phyloP scores from a whole-genome alignment of 805 yeast genomes.

The Monosporozyma siamensis region DNA sequence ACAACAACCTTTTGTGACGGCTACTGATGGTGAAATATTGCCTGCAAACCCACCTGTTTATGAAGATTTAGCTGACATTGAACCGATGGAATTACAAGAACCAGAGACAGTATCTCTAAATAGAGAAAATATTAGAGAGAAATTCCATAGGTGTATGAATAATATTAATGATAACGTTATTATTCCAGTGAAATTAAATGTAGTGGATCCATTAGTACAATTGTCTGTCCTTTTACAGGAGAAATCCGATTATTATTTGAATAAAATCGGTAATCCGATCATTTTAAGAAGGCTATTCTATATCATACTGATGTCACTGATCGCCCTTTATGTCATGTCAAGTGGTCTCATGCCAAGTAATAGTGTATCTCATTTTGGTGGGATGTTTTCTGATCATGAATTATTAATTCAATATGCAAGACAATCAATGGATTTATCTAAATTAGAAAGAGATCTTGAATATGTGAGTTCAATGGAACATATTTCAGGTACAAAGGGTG shows the following conservation, averaged over 20 bases:
- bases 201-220: constrained; percentile 42
- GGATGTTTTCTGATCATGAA: constrained; percentile 55
- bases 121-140: constrained; percentile 1
- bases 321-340: constrained; percentile 49
- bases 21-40: neutral
- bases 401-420: constrained; percentile 42
- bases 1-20: neutral
- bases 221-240: constrained; percentile 27
- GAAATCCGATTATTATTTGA: constrained; percentile 47
- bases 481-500: constrained; percentile 82
- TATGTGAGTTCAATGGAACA: constrained; percentile 78
- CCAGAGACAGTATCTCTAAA: neutral
- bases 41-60: neutral
- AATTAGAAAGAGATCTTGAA: constrained; percentile 57
- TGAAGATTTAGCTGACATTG: neutral
- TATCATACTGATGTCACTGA: constrained; percentile 50
- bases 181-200: constrained; percentile 31
- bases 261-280: constrained; percentile 75
- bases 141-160: constrained; percentile 10
- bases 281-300: constrained; percentile 71
- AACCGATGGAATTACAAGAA: neutral
- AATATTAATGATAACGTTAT: constrained; percentile 28
- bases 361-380: constrained; percentile 33
- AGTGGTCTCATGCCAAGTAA: constrained; percentile 46
- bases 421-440: constrained; percentile 43